Conservation (phyloP, 169 alveolate genomes). For the Toxoplasma gondii region DNA sequence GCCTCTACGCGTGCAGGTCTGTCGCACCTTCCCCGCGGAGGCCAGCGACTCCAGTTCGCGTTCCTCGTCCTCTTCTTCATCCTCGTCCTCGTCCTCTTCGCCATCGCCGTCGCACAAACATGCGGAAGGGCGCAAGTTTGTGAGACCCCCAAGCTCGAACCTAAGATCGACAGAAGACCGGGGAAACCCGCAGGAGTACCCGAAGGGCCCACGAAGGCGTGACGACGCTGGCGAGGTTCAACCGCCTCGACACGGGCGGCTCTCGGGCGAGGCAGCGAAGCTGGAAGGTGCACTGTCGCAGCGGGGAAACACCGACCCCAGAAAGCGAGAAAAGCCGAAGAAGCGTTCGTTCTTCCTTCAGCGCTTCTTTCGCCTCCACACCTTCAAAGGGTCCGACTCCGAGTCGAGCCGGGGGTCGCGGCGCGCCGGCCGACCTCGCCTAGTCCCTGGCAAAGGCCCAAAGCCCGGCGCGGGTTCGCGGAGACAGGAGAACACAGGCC, state of each 20-base stretch:
- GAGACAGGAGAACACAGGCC: background rate
- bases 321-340: background rate
- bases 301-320: background rate
- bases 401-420: background rate
- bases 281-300: too few relatives aligned
- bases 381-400: background rate
- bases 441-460: background rate
- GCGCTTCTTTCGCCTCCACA: background rate
- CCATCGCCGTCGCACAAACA: background rate
- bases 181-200: background rate
- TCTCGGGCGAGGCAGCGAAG: too few relatives aligned
- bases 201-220: background rate
- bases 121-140: background rate
- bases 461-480: background rate
- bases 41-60: background rate
- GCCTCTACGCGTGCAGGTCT: background rate
- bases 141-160: too few relatives aligned
- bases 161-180: background rate
- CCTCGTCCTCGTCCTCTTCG: slow-evolving; percentile 11
- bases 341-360: background rate
- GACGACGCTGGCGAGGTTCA: background rate
- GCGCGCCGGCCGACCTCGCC: background rate
- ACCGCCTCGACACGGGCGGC: background rate
- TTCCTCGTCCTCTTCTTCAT: background rate
- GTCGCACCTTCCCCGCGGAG: background rate